Conservation (phyloP, 306 rosid genomes). For the Sindora glabra region DNA sequence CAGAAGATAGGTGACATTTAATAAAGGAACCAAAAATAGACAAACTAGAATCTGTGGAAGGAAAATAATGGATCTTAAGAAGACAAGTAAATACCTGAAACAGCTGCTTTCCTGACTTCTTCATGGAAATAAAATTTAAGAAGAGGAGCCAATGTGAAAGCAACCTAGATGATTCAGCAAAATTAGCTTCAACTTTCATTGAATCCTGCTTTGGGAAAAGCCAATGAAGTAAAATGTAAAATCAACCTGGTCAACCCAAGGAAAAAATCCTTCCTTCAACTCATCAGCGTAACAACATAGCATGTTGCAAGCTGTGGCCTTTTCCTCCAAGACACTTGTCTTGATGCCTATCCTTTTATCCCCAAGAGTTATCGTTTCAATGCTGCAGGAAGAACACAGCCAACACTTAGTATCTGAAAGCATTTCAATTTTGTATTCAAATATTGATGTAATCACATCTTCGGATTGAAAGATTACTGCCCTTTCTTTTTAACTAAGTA, state of each 20-base stretch:
- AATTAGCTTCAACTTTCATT: conserved; percentile 15
- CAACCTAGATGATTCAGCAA: conserved; percentile 59
- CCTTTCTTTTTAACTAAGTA: not conserved
- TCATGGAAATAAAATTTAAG: conserved; percentile 95
- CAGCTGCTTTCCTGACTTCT: conserved; percentile 99
- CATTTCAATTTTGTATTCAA: no score
- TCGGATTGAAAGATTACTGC: not conserved
- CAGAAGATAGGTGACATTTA: conserved; percentile 10
- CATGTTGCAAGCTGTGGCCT: conserved; percentile 99
- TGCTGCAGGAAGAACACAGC: conserved; percentile 43
- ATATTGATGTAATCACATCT: no score
- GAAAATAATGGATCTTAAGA: not conserved
- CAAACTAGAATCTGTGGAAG: not conserved
- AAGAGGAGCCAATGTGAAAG: conserved; percentile 91
- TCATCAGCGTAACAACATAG: conserved; percentile 98
- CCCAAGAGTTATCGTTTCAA: conserved; percentile 94
- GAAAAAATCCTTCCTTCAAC: conserved; percentile 97
- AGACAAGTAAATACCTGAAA: conserved; percentile 61
- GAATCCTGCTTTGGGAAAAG: not conserved
- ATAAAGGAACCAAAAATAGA: not conserved
- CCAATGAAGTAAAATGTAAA: not conserved
- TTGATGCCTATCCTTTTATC: conserved; percentile 95
- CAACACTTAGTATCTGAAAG: not conserved
- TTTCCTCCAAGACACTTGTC: conserved; percentile 97
- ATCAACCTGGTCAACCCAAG: conserved; percentile 95